Base-by-base conservation (phyloP, 2,329 filamentous ascomycete species). In the Chalara sp. region DNA sequence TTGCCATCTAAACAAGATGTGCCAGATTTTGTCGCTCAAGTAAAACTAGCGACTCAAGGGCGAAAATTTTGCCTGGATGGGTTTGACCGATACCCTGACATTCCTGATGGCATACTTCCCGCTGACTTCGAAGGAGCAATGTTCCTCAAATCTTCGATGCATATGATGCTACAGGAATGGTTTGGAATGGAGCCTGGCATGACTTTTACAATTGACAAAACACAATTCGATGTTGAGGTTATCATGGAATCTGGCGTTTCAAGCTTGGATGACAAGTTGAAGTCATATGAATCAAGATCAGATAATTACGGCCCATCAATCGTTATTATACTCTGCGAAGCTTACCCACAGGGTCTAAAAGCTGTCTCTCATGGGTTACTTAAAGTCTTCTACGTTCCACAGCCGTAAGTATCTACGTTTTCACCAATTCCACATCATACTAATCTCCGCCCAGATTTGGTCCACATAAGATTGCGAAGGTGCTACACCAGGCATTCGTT, bases 81-180 rank as follows among this genome's bases (percentile, higher is more conserved):
- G 5, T 64, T 64, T 44, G 60, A 64, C 32, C 49, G 56, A 37
- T 62, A 62, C 48, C 62, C 63, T 6, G 61, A 64, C 44, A 61
- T 64, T n/a, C 63, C 63, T n/a, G 62, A 61, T 32, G 63, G 63
- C 6, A 65, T 63, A 29, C 52, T 65, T 3, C 58, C 60, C 10
- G 45, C 56, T 1, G 63, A 65, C 21, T 49, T 52, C 13, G 55
- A 62, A 48, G 58, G 55, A 6, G 57, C 58, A 3, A 59, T 63
- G 52, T 41, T 60, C 29, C 53, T 65, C 7, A 64, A 61, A 33
- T 53, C 54, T 6, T 47, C 58, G 8, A 31, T 59, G 6, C 50
- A 59, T 10, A 49, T 33, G 30, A 37, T 51, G 21, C 39, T 65
- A 28, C 50, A 44, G 13, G 54, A 55, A 12, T 65, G 63, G 63